These are phyloP conservation scores for Solidago caesia DNA, from an alignment of 129 eudicot species.

Conservation along the genomic window DNA sequence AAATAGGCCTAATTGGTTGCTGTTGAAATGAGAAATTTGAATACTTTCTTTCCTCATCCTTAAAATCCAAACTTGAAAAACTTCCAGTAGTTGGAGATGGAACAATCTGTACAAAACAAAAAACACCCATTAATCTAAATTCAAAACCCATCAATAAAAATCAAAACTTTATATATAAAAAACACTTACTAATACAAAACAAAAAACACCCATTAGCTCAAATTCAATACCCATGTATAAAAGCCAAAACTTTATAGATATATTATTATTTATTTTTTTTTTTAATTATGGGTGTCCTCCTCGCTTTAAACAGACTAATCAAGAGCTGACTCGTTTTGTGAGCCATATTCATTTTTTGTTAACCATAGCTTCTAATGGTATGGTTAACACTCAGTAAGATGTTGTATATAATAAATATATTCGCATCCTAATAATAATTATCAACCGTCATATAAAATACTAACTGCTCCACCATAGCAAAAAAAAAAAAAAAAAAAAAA, in stretches of 20 bases:
- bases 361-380: too few relatives aligned
- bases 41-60: slow-evolving; percentile 45
- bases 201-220: slow-evolving; percentile 27
- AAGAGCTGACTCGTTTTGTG: too few relatives aligned
- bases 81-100: slow-evolving; percentile 78
- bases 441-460: too few relatives aligned
- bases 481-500: neutral
- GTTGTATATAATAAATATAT: too few relatives aligned
- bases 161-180: slow-evolving; percentile 1
- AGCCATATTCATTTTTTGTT: too few relatives aligned
- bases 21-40: slow-evolving; percentile 68
- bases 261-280: too few relatives aligned
- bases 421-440: too few relatives aligned
- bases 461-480: too few relatives aligned
- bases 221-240: slow-evolving; percentile 25
- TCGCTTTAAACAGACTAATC: too few relatives aligned
- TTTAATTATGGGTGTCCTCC: too few relatives aligned
- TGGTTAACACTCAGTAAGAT: too few relatives aligned
- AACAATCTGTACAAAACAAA: slow-evolving; percentile 44
- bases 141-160: slow-evolving; percentile 27
- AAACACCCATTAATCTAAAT: slow-evolving; percentile 23
- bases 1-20: slow-evolving; percentile 42
- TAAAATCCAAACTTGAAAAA: slow-evolving; percentile 41
- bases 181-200: neutral
- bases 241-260: slow-evolving; percentile 14